These are phyloP conservation scores for Dioscorea zingiberensis DNA, from an alignment of 106 monocot species.

Conservation along the genomic window DNA sequence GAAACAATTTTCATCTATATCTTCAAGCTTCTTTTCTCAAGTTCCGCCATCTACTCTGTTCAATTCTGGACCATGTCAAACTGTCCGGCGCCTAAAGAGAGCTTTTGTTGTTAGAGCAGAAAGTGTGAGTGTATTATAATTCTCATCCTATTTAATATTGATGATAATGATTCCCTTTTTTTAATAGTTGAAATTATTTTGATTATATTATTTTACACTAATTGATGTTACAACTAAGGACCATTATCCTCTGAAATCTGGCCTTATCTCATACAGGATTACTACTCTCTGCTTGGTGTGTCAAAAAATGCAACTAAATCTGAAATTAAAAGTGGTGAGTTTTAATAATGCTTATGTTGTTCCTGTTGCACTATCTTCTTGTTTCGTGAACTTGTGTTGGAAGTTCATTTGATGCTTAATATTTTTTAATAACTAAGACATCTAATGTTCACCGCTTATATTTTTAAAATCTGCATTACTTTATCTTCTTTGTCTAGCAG, in stretches of 20 bases:
- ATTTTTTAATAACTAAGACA: background rate
- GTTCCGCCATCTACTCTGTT: conserved; percentile 26
- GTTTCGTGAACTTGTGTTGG: no score
- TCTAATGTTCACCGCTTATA: background rate
- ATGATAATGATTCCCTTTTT: no score
- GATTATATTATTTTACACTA: background rate
- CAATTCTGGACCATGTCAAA: conserved; percentile 28
- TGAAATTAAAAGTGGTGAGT: conserved; percentile 94
- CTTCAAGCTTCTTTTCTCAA: conserved; percentile 21
- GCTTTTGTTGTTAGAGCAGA: conserved; percentile 81
- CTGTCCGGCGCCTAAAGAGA: conserved; percentile 21
- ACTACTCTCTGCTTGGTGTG: conserved; percentile 88
- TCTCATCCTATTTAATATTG: background rate
- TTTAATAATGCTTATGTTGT: no score
- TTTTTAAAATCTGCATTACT: background rate
- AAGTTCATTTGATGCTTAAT: background rate
- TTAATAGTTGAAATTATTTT: background rate
- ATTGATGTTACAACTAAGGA: background rate
- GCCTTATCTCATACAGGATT: conserved; percentile 55
- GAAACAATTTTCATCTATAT: conserved; percentile 32
- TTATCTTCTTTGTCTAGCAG: background rate
- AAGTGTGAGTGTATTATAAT: conserved; percentile 37
- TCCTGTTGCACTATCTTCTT: no score
- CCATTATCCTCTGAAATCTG: background rate
- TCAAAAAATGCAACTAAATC: conserved; percentile 95